Evolutionary conservation across 2,329 filamentous ascomycete species (phyloP), one percentile per base, ranked within the genome.

Genomic region (Lecanicillium sp.): DNA sequence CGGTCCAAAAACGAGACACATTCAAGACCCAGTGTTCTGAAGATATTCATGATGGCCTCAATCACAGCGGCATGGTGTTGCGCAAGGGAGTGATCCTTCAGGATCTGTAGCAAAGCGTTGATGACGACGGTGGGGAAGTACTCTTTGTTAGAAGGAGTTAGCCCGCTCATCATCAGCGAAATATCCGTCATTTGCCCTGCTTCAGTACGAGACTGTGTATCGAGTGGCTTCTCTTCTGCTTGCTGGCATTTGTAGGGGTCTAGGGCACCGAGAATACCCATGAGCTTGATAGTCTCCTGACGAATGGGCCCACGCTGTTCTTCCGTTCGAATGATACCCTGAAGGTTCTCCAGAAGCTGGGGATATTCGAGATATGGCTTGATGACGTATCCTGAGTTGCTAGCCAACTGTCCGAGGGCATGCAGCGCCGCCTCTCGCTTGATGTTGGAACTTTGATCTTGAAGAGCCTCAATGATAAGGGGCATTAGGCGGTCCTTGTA

Each of bases 71-170:
- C 91, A 60, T 98, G 94, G 58, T 95, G 91, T 60, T 94, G 87
- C 11, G 85, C 81, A 4, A 98, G 74, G 0, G 93, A 97, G 21
- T 84, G 83, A 57, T 98, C 93, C 59, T 91, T 94, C 29, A 98
- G 70, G 55, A 98, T 90, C 49, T 90, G 85, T 59, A 98, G 82
- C 10, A 98, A 77, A 2, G 93, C 94, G 59, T 95, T 95, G 62
- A 98, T 96, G 39, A 96, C 93, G 15, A 98, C 90, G 0, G 93
- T 98, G 1, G 93, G 93, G 61, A 95, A 98, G 66, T 98, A 98
- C 59, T 98, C 93, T 61, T 98, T 95, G 60, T 88, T 95, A 0
- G 91, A 97, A 0, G 93, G 94, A 1, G 90, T 97, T 33, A 96
- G 75, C 12, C 94, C 93, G 35, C 88, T 90, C 91, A 98, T 98